These are phyloP conservation scores for Anaeromyces robustus DNA, from an alignment of 192 early-diverging fungal species.

Conservation along the genomic window DNA sequence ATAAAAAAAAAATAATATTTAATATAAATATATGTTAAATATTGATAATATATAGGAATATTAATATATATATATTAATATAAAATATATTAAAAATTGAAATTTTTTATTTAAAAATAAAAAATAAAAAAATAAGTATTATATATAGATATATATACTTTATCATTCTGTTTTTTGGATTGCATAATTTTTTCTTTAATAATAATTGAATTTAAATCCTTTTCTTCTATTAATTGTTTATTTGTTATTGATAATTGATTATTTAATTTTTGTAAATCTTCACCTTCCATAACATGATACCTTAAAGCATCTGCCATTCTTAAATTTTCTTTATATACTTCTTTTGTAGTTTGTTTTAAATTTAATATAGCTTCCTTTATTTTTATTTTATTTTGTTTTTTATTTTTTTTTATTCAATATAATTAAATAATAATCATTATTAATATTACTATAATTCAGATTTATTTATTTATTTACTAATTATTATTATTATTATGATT, in stretches of 20 bases:
- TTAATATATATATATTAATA: too few species aligned
- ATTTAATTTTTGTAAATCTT: slow-evolving; percentile 30
- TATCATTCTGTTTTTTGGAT: slow-evolving; percentile 26
- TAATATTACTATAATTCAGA: too few species aligned
- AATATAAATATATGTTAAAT: too few species aligned
- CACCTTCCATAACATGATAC: slow-evolving; percentile 35
- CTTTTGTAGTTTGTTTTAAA: slow-evolving; percentile 41
- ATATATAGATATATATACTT: slow-evolving; percentile 13
- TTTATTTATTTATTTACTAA: too few species aligned
- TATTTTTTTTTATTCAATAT: background rate
- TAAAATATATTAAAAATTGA: too few species aligned
- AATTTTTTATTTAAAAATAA: too few species aligned
- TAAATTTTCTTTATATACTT: slow-evolving; percentile 44
- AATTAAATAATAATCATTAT: too few species aligned
- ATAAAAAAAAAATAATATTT: background rate
- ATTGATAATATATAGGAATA: too few species aligned
- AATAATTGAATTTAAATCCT: slow-evolving; percentile 41
- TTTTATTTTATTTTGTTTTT: background rate
- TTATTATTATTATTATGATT: too few species aligned
- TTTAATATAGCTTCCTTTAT: slow-evolving; percentile 35
- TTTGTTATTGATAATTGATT: slow-evolving; percentile 15
- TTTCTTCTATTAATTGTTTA: slow-evolving; percentile 29
- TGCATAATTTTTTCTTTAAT: slow-evolving; percentile 47
- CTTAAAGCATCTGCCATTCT: slow-evolving; percentile 38
- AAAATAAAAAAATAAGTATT: too few species aligned